Evolutionary conservation across 2,329 filamentous ascomycete species (phyloP), one percentile per base, ranked within the genome.

Genomic region (Talaromyces atroroseus): DNA sequence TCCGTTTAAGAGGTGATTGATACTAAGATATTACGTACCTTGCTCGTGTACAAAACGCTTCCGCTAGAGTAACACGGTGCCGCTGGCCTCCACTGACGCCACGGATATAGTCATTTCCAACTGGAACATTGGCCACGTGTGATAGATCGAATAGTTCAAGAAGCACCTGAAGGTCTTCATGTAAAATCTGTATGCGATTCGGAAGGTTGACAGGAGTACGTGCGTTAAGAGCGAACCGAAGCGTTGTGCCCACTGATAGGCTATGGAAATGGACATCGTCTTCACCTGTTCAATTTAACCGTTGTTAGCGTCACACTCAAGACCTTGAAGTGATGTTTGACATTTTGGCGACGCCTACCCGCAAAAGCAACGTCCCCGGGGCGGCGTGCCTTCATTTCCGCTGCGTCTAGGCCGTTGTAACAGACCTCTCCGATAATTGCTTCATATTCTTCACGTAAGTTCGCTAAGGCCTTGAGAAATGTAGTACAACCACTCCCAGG

Each of bases 221-320:
- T 88, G 61, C 91, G 91, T 55, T 83, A 49, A 92, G 78, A 0
- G 89, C 92, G 65, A 92, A 86, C 47, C 88, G 87, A 3, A 36
- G 32, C 32, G 32, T 36, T 36, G 32, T 36, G 12, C 32, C 32
- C 36, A 92, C 88, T 0, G 82, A 86, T 64, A 92, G 75, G 74
- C 84, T 81, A 18, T 87, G 86, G 66, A 90, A 90, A 71, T 90
- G 87, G 5, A 87, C 84, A 67, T 92, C 89, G 49, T 47, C 44
- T 16, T 38, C 32, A 10, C 32, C 32, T 36, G 32, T 36, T 36
- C 32, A 36, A 3, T 36, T 36, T 16, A 36, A 36, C 32, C 14
- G 32, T 36, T 12, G 14, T 36, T 36, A 36, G 32, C 32, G 2
- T 36, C 32, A 36, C 16, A 36, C 3, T 16, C 32, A 36, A 36